Percentiles rank a stretch among this genome's conserved stretches.
These are phyloP conservation scores for Globisporangium cylindrosporum DNA, from an alignment of 352 stramenopile species.

Conservation along the genomic window DNA sequence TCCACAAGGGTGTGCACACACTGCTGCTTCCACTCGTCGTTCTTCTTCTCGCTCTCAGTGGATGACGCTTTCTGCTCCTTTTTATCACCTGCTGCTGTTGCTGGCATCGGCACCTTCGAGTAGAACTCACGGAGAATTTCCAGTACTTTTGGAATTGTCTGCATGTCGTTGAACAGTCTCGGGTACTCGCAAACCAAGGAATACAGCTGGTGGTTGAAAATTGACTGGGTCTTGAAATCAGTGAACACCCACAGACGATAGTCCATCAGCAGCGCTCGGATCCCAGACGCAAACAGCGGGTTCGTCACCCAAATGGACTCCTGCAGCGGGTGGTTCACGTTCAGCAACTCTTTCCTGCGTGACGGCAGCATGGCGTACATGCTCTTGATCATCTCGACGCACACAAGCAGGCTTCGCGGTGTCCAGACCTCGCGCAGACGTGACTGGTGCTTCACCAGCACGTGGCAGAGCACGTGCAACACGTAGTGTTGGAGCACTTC, in stretches of 20 bases:
- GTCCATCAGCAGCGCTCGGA: slow-evolving; percentile 67
- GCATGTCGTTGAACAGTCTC: slow-evolving; percentile 61
- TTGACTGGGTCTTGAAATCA: slow-evolving; percentile 76
- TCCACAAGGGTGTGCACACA: slow-evolving; percentile 75
- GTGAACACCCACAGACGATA: slow-evolving; percentile 61
- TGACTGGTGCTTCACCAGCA: slow-evolving; percentile 44
- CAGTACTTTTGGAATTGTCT: slow-evolving; percentile 54
- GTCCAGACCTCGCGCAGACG: slow-evolving; percentile 52
- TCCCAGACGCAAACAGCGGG: slow-evolving; percentile 63
- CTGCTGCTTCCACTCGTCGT: slow-evolving; percentile 71
- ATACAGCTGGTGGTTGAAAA: slow-evolving; percentile 81
- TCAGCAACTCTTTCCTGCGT: slow-evolving; percentile 22
- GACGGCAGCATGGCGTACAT: slow-evolving; percentile 48
- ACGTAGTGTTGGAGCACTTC: slow-evolving; percentile 57
- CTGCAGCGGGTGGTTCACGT: slow-evolving; percentile 56
- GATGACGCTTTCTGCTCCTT: slow-evolving; percentile 1
- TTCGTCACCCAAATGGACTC: slow-evolving; percentile 70
- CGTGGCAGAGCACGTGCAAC: slow-evolving; percentile 63
- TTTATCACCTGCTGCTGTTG: not conserved
- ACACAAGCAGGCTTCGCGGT: slow-evolving; percentile 57
- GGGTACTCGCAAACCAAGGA: slow-evolving; percentile 65
- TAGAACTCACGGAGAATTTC: slow-evolving; percentile 68
- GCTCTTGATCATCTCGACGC: slow-evolving; percentile 63
- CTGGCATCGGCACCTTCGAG: slow-evolving; percentile 11
- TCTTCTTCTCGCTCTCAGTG: slow-evolving; percentile 38